Base-by-base conservation (phyloP, 1,139 yeast species). In the Geotrichum siamense region DNA sequence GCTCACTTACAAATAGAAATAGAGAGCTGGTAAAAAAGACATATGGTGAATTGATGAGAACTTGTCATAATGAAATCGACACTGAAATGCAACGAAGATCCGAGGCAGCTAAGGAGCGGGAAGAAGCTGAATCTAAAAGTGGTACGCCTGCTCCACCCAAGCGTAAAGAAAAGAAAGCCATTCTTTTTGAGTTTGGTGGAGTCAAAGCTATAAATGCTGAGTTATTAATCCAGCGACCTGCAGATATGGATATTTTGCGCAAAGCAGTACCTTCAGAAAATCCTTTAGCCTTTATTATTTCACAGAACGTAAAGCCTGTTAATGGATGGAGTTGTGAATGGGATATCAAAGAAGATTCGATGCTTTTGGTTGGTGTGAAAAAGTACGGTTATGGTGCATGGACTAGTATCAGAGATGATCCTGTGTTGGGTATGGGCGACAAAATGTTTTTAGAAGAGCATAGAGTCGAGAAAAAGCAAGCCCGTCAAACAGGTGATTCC, bases 351-450 rank as follows among this genome's bases (percentile, higher is more conserved):
- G 96, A 93, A 59, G 99, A 93, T 62, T 82, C 87, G 36, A 82
- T 80, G 78, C 70, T 93, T 44, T 64, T 93, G 51, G 77, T 83
- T 34, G 99, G 99, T 52, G 83, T 91, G 26, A 75, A 77, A 59
- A 87, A 86, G 62, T 86, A 89, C 63, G 99, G 99, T 0, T 91
- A 86, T 59, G 98, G 98, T 17, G 82, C 95, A 0, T 93, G 98
- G 98, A 64, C 75, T 5, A 89, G 84, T 60, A 89, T 93, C 38
- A 71, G 98, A 59, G 98, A 91, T 64, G 98, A 93, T 65, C 97
- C 98, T 1, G 74, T 85, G 47, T 71, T 93, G 49, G 93, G 91
- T 12, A 71, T 93, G 52, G 85, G 87, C 51, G 86, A 86, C 55
- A 89, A 85, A 66, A 66, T 89, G 51, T 89, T 78, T 58, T 70